Evolutionary conservation across 495 filamentous ascomycete genomes (phyloP).

Genomic region (Penicillium longicatenatum): DNA sequence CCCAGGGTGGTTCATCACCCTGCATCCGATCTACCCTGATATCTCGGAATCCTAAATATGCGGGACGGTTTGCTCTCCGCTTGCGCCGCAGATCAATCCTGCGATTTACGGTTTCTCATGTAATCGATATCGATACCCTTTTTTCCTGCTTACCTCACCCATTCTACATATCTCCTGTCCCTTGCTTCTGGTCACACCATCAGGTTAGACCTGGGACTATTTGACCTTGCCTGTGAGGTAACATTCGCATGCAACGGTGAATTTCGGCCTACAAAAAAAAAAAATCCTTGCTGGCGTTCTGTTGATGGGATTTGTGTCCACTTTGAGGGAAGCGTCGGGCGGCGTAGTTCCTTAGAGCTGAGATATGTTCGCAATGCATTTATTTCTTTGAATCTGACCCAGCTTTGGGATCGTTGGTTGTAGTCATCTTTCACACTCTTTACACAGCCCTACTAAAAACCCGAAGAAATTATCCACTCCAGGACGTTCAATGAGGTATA

Average conservation of each 20-base stretch:
- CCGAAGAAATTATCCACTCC: too few species aligned
- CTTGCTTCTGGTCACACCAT: conserved; percentile 27
- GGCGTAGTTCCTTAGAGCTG: conserved; percentile 24
- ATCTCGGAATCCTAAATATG: conserved; percentile 14
- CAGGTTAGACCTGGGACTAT: conserved; percentile 10
- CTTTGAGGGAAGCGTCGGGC: conserved; percentile 17
- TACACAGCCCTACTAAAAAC: too few species aligned
- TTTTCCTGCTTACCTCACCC: conserved; percentile 9
- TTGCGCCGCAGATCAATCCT: conserved; percentile 17
- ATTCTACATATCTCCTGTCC: conserved; percentile 11
- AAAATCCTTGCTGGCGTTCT: conserved; percentile 27
- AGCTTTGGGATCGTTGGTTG: neutral
- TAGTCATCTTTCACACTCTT: neutral
- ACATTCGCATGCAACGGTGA: conserved; percentile 19
- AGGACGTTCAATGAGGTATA: neutral
- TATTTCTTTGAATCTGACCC: neutral
- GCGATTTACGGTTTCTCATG: conserved; percentile 11
- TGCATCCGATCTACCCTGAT: conserved; percentile 11
- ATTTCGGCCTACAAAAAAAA: conserved; percentile 17
- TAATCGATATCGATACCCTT: conserved; percentile 29
- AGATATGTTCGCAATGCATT: conserved; percentile 22
- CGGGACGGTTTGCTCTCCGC: conserved; percentile 19
- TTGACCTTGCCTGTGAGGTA: conserved; percentile 11
- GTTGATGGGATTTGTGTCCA: conserved; percentile 13
- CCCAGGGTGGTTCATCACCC: conserved; percentile 21